Evolutionary conservation across 176 grass and related monocot genomes (phyloP), one percentile per base, ranked within the genome.

Genomic region (Paspalum notatum): DNA sequence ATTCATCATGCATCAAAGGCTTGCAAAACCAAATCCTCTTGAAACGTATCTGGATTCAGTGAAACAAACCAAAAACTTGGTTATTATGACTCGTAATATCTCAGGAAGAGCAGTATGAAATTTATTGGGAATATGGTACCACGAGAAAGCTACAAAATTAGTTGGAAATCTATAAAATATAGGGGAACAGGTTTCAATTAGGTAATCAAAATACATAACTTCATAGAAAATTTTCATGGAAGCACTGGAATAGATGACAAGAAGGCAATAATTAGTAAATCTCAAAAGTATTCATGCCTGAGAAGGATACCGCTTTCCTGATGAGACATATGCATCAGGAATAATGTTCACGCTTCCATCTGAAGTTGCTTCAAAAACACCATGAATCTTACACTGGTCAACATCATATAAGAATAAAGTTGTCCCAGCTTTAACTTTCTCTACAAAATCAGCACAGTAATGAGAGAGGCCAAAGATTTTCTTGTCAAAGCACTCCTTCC

Each of bases 291-390:
- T 18, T 26, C 51, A 46, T 85, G 80, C 89, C 89, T 91, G 89
- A 85, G 71, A 78, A 82, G 85, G 89, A 74, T 62, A 91, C 16
- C 8, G 48, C 66, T 46, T 66, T 61, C 85, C 84, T 67, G 81
- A 24, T 59, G 85, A 73, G 41, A 27, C 6, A 72, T 45, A 87
- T 81, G 89, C 89, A 87, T 81, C 81, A 61, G 89, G 89, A 80
- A 91, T 81, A 60, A 91, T 91, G 79, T 91, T 66, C 81, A 81
- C 17, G 20, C 76, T 77, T 50, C 89, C 85, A 87, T 87, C 85
- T 77, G 89, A 91, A 84, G 89, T 87, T 81, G 89, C 89, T 80
- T 91, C 85, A 62, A 91, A 91, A 61, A 87, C 89, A 16, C 89
- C 89, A 87, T 87, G 78, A 72, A 91, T 76, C 66, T 87, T 87